Base-by-base conservation (phyloP, 2,329 filamentous ascomycete genomes). In the Rhynchosporium graminicola region DNA sequence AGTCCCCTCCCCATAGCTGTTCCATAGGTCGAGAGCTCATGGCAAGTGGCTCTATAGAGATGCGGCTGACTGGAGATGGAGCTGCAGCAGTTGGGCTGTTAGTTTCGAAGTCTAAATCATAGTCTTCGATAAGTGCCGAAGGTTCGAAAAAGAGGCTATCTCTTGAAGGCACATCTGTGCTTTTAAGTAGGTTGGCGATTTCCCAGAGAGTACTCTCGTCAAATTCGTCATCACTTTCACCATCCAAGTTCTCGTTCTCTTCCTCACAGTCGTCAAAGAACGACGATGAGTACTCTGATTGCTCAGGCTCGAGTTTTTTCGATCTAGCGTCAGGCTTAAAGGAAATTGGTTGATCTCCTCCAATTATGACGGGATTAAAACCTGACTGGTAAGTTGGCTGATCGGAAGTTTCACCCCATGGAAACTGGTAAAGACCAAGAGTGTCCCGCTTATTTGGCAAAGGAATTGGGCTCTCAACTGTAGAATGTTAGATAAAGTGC, bases 351-450 rank as follows among this genome's bases (percentile, higher is more conserved):
- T 67, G 65, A 15, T 59, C 64, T 12, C 60, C 64, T 12, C 68
- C 45, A 2, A 66, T 56, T 13, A 70, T 54, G 42, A 54, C 55
- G 51, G 67, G 63, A n/a, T 68, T 67, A 50, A 75, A 60, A 74
- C 73, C 65, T 77, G 78, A 60, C 80, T 72, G 33, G 74, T 81
- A 72, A 6, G 73, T 63, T 9, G 81, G 80, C 59, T 79, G 79
- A 72, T 87, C 84, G 26, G 85, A 87, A 68, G 76, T 82, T 74
- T 87, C 85, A 13, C 86, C 86, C 83, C 84, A 87, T 2, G 86
- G 84, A 67, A 87, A 87, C 68, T 86, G 83, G 76, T 87, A 88
- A 68, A 88, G 83, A 4, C 85, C 86, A 20, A 88, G 78, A 10
- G 84, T 87, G 12, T 80, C 83, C 47, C 80, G 78, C 73, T 82